Base-by-base conservation (phyloP, 2,329 filamentous ascomycete genomes). In the Coniochaeta prunicola region DNA sequence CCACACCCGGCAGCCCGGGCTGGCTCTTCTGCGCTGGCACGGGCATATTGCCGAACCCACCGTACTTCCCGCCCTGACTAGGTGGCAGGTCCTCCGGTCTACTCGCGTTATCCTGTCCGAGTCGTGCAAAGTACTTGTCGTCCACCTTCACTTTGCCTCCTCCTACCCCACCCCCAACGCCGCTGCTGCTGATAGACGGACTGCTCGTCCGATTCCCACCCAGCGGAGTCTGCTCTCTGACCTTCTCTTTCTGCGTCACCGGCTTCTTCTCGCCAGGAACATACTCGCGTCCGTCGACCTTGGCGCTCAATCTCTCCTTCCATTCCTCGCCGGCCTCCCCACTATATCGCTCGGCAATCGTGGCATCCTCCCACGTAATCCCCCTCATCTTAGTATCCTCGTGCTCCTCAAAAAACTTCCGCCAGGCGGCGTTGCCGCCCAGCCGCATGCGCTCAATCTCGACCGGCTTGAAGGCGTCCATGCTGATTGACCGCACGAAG, bases 401-500 rank as follows among this genome's bases (percentile, higher is more conserved):
- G 68, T 90, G 86, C 59, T 79, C 77, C 66, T 96, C 89, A 73
- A 96, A 99, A 76, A 97, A 97, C 26, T 82, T 78, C 66, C 88
- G 88, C 88, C 92, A 97, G 17, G 86, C 83, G 62, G 89, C 86
- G 75, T 99, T 99, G 58, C 94, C 94, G 53, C 93, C 94, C 24
- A 89, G 80, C 60, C 92, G 86, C 94, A 99, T 97, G 65, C 92
- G 89, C 74, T 91, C 88, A 68, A 97, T 93, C 76, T 99, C 94
- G 68, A 84, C 83, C 64, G 86, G 85, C 74, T 99, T 99, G 80
- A 99, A 97, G 59, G 92, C 92, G 77, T 99, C 94, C 94, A 99
- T 99, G 62, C 91, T 96, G 70, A 97, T 94, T 69, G 90, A 94
- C 61, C 94, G 89, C 64, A 99, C 92, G 77, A 99, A 99, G 71